Base-by-base conservation (phyloP, 306 rosid species). In the Quillaja saponaria region DNA sequence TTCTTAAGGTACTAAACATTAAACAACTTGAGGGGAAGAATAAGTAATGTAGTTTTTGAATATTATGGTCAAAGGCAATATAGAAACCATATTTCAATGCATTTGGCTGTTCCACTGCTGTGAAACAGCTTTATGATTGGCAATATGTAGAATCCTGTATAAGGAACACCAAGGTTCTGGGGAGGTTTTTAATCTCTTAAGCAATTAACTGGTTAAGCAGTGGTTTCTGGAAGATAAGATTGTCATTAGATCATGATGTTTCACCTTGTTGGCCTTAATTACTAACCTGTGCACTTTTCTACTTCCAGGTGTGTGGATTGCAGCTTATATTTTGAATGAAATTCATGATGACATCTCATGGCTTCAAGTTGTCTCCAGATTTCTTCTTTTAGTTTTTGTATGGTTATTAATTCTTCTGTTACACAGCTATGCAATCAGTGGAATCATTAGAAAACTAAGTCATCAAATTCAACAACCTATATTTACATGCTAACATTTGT, bases 281-380 rank as follows among this genome's bases (percentile, higher is more conserved):
- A 34, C 61, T 65, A 68, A 35, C 47, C 16, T 52, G 69, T 71
- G 40, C 53, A 73, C 38, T 18, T 63, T 80, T 58, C 11, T 70
- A 68, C 58, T 80, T 82, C 67, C 83, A 94, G 99, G 71, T 74
- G 79, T 81, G 46, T 89, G 99, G 98, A 69, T 80, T 75, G 74
- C 82, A 61, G 87, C 97, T 63, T 89, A 87, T 64, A 49, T 83
- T 63, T 73, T 85, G 52, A 87, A 89, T 73, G 97, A 94, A 83
- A 85, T 73, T 77, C 89, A 83, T 68, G 99, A 94, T 31, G 81
- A 87, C 38, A 72, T 87, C 80, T 75, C 87, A 61, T 85, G 91
- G 87, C 91, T 89, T 76, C 82, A 89, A 81, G 85, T 87, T 83
- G 79, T 71, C 74, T 83, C 96, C 73, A 78, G 99, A 79, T 89